Conservation (phyloP, 2,329 filamentous ascomycete species). For the Penicillium sp. region DNA sequence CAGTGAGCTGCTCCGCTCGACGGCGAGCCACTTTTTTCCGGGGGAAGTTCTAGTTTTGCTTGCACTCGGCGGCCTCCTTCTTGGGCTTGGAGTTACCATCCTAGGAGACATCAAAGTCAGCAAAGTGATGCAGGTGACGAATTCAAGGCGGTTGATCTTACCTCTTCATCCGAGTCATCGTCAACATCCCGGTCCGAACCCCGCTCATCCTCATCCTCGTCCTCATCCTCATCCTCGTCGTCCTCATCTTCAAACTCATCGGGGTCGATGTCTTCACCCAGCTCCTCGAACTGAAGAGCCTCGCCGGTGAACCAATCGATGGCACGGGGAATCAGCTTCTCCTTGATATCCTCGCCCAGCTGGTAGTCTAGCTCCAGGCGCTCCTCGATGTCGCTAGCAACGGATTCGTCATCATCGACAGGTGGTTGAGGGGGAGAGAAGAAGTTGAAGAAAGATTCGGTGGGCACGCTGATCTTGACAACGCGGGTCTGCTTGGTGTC, state of each 20-base stretch:
- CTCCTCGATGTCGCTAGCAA: slow-evolving; percentile 90
- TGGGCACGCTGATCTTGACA: slow-evolving; percentile 98
- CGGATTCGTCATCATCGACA: slow-evolving; percentile 67
- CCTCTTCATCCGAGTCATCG: slow-evolving; percentile 64
- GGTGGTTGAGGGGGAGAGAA: slow-evolving; percentile 94
- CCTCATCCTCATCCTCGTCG: slow-evolving; percentile 87
- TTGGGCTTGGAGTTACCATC: slow-evolving; percentile 88
- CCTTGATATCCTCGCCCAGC: slow-evolving; percentile 98
- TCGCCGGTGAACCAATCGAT: slow-evolving; percentile 99
- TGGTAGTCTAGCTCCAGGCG: slow-evolving; percentile 95
- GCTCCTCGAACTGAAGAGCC: slow-evolving; percentile 92
- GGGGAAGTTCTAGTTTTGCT: slow-evolving; percentile 79
- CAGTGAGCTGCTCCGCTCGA: slow-evolving; percentile 27
- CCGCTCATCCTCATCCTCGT: slow-evolving; percentile 75
- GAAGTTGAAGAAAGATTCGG: slow-evolving; percentile 99
- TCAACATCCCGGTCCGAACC: slow-evolving; percentile 64
- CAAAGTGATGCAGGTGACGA: background rate
- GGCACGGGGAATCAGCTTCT: slow-evolving; percentile 97
- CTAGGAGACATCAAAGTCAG: slow-evolving; percentile 48
- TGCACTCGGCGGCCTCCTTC: slow-evolving; percentile 93
- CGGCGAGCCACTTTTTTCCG: slow-evolving; percentile 38
- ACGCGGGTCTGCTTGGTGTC: slow-evolving; percentile 99
- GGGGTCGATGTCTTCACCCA: slow-evolving; percentile 81
- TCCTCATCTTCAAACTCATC: slow-evolving; percentile 88
- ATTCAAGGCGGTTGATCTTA: slow-evolving; percentile 30